phyloP scores from a whole-genome alignment of 495 filamentous ascomycete genomes.

The Lepraria neglecta region DNA sequence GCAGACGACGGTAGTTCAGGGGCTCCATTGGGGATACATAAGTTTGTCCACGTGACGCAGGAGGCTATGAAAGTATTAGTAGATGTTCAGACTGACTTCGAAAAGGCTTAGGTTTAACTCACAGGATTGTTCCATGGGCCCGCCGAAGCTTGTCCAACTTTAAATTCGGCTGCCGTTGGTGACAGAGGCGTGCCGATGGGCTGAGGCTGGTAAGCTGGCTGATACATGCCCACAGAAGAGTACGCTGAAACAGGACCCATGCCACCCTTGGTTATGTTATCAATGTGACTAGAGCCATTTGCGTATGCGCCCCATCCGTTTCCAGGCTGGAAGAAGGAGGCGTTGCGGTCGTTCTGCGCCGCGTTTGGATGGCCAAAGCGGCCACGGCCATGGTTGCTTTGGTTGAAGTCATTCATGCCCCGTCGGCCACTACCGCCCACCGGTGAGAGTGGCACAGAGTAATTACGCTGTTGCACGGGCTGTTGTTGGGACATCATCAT shows the following conservation, averaged over 20 bases:
- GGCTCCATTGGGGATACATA: conserved; percentile 86
- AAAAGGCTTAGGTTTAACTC: conserved; percentile 23
- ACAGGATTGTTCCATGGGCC: conserved; percentile 49
- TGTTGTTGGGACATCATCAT: conserved; percentile 29
- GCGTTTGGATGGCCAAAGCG: conserved; percentile 36
- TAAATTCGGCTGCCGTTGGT: conserved; percentile 78
- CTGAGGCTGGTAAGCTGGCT: conserved; percentile 57
- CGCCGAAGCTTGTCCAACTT: conserved; percentile 37
- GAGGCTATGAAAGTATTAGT: conserved; percentile 18
- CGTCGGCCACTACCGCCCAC: conserved; percentile 31
- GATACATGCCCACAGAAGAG: conserved; percentile 47
- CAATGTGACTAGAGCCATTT: conserved; percentile 20
- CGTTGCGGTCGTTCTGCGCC: conserved; percentile 38
- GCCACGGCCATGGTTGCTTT: conserved; percentile 34
- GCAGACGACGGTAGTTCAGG: conserved; percentile 91
- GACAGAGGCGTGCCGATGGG: conserved; percentile 77
- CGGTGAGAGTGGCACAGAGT: conserved; percentile 38
- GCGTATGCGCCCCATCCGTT: conserved; percentile 24
- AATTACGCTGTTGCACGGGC: conserved; percentile 35
- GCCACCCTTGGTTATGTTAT: conserved; percentile 30
- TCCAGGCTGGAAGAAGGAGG: conserved; percentile 32
- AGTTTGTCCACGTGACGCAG: conserved; percentile 56
- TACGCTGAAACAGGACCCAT: conserved; percentile 39
- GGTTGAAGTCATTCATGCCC: conserved; percentile 33
- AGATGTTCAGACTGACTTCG: not conserved